phyloP scores from a whole-genome alignment of 2,329 filamentous ascomycete genomes.

The Venturia pyrina region DNA sequence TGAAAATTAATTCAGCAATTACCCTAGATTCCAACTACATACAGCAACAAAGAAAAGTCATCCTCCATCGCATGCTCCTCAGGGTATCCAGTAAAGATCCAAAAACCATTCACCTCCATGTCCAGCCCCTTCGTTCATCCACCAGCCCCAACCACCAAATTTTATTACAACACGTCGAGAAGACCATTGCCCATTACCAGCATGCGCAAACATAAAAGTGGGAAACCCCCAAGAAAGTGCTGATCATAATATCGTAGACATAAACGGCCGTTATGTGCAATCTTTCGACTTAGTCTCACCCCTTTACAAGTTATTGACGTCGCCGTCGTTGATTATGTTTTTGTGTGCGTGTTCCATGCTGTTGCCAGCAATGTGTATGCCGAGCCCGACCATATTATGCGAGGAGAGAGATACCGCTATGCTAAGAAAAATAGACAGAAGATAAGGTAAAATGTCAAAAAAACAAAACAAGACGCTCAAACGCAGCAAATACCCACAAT shows the following conservation, averaged over 20 bases:
- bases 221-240: not conserved
- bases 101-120: not conserved
- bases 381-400: not conserved
- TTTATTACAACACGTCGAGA: not conserved
- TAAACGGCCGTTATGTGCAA: not conserved
- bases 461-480: not conserved
- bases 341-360: not conserved
- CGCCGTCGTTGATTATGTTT: not conserved
- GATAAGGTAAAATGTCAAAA: not conserved
- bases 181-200: conserved; percentile 8
- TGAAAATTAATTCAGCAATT: not conserved
- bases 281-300: not conserved
- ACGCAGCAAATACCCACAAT: not conserved
- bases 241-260: not conserved
- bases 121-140: not conserved
- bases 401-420: not conserved
- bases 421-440: not conserved
- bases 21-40: not conserved
- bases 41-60: not conserved
- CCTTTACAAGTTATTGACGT: not conserved
- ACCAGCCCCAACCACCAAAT: too few relatives aligned
- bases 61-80: not conserved
- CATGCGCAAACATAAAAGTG: conserved; percentile 8
- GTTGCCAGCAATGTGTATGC: not conserved
- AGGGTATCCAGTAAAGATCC: not conserved